Evolutionary conservation across 345 rosid genomes (phyloP).

Genomic region (Rhodamnia argentea): DNA sequence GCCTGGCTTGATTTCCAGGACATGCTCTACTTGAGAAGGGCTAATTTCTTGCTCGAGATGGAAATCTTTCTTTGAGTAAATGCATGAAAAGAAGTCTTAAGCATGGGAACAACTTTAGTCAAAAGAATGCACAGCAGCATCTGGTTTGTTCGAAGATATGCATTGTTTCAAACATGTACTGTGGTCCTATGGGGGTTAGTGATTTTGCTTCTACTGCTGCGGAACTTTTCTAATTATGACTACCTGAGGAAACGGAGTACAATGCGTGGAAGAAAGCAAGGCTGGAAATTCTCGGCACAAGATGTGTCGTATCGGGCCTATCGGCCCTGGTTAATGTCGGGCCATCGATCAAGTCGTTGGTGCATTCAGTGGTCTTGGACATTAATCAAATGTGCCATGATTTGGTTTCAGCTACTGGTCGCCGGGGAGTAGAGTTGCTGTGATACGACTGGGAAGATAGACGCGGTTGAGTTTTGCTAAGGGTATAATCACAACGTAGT

Average conservation of each 20-base stretch:
- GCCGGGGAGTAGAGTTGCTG: no score
- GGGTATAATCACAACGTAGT: neutral
- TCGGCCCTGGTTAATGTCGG: neutral
- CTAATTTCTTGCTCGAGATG: neutral
- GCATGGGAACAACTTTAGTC: neutral
- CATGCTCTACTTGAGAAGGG: neutral
- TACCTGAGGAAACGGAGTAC: neutral
- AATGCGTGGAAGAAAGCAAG: neutral
- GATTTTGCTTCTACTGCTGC: neutral
- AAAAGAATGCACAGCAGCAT: neutral
- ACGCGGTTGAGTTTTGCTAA: no score
- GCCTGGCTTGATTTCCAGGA: neutral
- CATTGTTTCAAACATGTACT: neutral
- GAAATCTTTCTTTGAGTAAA: neutral
- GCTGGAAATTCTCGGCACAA: neutral
- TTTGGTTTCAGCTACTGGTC: neutral
- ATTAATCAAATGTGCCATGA: neutral
- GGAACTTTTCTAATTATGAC: neutral
- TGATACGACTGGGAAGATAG: no score
- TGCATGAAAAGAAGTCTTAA: neutral
- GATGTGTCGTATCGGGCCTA: neutral
- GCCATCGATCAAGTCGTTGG: neutral
- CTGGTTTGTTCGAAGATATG: neutral
- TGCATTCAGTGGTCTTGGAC: neutral
- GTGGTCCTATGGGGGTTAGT: neutral